Percentiles rank a stretch among this genome's conserved stretches.
phyloP scores from a whole-genome alignment of 192 early-diverging fungal species.

The Coemansia sp. region DNA sequence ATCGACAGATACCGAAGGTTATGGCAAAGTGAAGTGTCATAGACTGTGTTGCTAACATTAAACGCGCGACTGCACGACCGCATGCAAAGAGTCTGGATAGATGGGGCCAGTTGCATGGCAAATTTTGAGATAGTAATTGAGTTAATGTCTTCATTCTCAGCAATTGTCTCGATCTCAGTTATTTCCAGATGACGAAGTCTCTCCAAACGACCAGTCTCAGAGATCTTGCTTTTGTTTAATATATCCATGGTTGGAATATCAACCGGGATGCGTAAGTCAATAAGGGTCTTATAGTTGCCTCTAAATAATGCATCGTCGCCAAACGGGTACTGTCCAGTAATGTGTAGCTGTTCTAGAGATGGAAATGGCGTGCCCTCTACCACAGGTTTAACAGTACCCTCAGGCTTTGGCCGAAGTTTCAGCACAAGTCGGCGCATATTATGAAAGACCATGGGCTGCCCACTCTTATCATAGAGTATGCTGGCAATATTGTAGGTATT shows the following conservation, averaged over 20 bases:
- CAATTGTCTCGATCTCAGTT: too few species aligned
- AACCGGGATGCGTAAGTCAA: too few species aligned
- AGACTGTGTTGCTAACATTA: not conserved
- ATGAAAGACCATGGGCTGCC: not conserved
- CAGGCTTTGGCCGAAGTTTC: not conserved
- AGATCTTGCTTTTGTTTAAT: too few species aligned
- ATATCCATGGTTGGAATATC: too few species aligned
- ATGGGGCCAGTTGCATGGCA: too few species aligned
- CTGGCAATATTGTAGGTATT: too few species aligned
- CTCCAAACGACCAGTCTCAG: too few species aligned
- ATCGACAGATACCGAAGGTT: not conserved
- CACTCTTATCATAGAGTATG: not conserved
- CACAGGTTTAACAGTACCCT: not conserved
- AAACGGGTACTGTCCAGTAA: conserved; percentile 5
- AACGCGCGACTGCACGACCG: too few species aligned
- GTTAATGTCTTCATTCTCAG: too few species aligned
- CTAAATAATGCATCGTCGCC: not conserved
- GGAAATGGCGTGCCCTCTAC: not conserved
- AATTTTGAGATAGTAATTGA: too few species aligned
- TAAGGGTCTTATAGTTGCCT: not conserved
- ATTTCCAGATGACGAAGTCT: too few species aligned
- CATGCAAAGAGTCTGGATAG: too few species aligned
- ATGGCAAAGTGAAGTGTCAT: conserved; percentile 1
- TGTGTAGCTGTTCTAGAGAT: not conserved
- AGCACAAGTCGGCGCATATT: conserved; percentile 1